Evolutionary conservation across 2,329 filamentous ascomycete genomes (phyloP).

Genomic region (Neopestalotiopsis sp.): DNA sequence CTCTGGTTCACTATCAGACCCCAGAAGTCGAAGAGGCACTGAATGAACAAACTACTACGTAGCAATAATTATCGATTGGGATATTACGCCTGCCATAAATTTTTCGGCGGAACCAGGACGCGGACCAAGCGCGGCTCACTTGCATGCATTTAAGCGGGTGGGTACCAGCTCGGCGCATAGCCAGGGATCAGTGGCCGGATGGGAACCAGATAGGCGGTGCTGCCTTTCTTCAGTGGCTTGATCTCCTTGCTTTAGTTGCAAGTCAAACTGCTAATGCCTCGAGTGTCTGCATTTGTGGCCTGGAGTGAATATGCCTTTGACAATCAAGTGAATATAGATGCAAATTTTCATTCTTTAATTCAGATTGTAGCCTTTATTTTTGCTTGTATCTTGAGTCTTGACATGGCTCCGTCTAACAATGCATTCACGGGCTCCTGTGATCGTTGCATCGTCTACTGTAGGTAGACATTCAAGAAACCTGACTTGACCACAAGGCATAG

Average conservation of each 20-base stretch:
- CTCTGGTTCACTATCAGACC: neutral
- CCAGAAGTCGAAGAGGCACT: conserved; percentile 7
- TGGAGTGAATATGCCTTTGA: no score
- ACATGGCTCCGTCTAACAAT: no score
- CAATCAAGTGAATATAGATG: no score
- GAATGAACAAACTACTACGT: neutral
- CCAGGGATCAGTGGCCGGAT: neutral
- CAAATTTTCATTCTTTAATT: no score
- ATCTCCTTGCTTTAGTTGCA: neutral
- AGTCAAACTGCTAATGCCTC: neutral
- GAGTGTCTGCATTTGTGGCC: no score
- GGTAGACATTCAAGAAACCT: no score
- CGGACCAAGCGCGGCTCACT: neutral
- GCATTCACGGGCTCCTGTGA: no score
- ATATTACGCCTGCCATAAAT: neutral
- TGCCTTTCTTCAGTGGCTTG: neutral
- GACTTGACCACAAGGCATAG: no score
- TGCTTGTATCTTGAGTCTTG: no score
- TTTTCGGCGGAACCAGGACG: neutral
- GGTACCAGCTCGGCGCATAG: neutral
- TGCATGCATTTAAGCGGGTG: conserved; percentile 13
- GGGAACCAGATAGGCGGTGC: neutral
- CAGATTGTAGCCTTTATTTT: no score
- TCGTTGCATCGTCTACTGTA: no score
- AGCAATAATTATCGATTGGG: neutral